These are phyloP conservation scores for Adansonia rubrostipa DNA, from an alignment of 441 rosid species.

Conservation along the genomic window DNA sequence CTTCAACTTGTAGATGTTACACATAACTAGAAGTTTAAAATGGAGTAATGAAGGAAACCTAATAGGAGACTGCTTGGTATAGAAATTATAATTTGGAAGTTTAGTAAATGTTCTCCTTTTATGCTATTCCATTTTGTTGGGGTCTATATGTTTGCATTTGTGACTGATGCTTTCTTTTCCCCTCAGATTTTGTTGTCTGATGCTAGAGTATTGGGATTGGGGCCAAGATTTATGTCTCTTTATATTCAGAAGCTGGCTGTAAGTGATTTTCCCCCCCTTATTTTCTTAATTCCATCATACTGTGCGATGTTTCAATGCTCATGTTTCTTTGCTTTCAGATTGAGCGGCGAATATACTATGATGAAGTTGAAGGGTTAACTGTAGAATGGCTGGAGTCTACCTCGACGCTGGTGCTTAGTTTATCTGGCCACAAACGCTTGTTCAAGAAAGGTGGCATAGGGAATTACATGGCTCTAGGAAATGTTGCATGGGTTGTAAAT, in stretches of 20 bases:
- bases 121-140: background rate
- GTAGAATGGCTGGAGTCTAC: constrained; percentile 87
- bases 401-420: constrained; percentile 70
- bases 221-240: constrained; percentile 87
- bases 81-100: background rate
- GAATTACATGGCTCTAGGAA: constrained; percentile 54
- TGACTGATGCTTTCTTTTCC: constrained; percentile 28
- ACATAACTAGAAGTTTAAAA: background rate
- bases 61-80: background rate
- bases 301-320: constrained; percentile 1
- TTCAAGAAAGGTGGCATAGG: constrained; percentile 49
- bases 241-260: constrained; percentile 80
- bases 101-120: background rate
- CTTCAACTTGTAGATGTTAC: background rate
- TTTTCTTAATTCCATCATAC: background rate
- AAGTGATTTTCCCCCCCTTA: constrained; percentile 36
- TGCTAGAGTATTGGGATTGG: constrained; percentile 85
- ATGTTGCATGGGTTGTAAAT: constrained; percentile 58
- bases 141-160: background rate
- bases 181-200: constrained; percentile 68
- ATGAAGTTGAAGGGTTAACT: constrained; percentile 74
- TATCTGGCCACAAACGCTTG: constrained; percentile 45
- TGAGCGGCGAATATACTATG: constrained; percentile 78
- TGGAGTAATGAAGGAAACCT: background rate
- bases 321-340: constrained; percentile 47